These are phyloP conservation scores for Hippophae tibetana DNA, from an alignment of 306 rosid genomes.

Conservation along the genomic window DNA sequence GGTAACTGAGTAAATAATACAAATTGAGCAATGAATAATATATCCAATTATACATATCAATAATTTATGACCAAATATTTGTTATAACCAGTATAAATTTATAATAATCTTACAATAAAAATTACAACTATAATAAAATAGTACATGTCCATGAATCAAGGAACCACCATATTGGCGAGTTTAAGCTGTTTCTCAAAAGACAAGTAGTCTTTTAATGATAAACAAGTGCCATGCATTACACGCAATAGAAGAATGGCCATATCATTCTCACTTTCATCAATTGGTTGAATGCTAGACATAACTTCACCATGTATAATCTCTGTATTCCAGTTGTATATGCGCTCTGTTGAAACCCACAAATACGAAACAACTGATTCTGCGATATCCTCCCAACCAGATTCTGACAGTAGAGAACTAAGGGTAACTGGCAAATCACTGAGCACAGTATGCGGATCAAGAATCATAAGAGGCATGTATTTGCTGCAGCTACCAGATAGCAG, in stretches of 20 bases:
- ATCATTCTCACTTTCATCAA: conserved; percentile 64
- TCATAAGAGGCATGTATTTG: conserved; percentile 82
- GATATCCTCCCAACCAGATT: conserved; percentile 40
- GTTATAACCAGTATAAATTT: too few relatives aligned
- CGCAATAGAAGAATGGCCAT: conserved; percentile 37
- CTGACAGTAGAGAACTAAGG: conserved; percentile 56
- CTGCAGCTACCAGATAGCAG: conserved; percentile 66
- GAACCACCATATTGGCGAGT: conserved; percentile 53
- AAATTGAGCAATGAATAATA: too few relatives aligned
- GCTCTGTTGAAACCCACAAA: conserved; percentile 57
- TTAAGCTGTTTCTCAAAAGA: conserved; percentile 73
- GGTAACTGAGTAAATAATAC: too few relatives aligned
- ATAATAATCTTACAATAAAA: too few relatives aligned
- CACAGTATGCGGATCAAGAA: conserved; percentile 48
- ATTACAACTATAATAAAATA: too few relatives aligned
- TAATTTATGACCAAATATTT: too few relatives aligned
- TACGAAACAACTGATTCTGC: conserved; percentile 44
- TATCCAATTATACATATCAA: too few relatives aligned
- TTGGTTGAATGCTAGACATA: conserved; percentile 32
- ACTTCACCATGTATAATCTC: conserved; percentile 22
- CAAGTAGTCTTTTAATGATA: conserved; percentile 50
- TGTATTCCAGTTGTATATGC: conserved; percentile 44
- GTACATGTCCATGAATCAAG: conserved; percentile 10
- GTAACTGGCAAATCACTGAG: conserved; percentile 72
- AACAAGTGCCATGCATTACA: conserved; percentile 53